These are phyloP conservation scores for Ganoderma leucocontextum DNA, from an alignment of 1,284 basidiomycete species.

Conservation along the genomic window DNA sequence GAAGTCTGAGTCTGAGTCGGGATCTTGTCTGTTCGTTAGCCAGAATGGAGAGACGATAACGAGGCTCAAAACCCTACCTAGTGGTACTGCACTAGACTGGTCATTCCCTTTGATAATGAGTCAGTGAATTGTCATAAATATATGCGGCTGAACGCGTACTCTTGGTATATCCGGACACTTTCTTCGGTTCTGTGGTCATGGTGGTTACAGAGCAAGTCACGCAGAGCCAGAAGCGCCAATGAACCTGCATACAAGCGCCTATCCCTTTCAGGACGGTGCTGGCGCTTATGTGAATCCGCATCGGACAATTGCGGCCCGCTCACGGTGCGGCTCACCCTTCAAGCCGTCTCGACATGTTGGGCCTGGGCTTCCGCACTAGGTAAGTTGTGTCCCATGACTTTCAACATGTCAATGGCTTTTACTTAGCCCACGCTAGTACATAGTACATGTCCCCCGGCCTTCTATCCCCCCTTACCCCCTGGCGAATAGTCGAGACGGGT, in stretches of 20 bases:
- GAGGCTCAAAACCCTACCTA: neutral
- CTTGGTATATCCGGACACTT: slow-evolving; percentile 6
- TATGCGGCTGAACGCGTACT: neutral
- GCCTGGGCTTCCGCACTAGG: too few relatives aligned
- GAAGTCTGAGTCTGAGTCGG: slow-evolving; percentile 38
- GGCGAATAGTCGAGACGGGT: too few relatives aligned
- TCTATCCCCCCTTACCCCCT: too few relatives aligned
- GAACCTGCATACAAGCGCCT: neutral
- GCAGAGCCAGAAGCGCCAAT: neutral
- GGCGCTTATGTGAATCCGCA: neutral
- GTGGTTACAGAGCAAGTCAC: neutral
- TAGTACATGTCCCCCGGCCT: too few relatives aligned
- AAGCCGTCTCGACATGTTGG: too few relatives aligned
- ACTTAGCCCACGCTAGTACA: too few relatives aligned
- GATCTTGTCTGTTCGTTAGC: slow-evolving; percentile 21
- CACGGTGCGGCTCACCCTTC: too few relatives aligned
- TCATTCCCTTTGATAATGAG: neutral
- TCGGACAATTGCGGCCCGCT: neutral
- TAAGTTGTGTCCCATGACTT: too few relatives aligned
- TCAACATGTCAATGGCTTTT: too few relatives aligned
- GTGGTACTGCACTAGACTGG: neutral
- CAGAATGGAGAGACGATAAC: neutral
- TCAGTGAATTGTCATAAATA: neutral
- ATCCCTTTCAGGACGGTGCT: neutral
- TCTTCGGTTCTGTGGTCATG: neutral